Evolutionary conservation across 2,329 filamentous ascomycete genomes (phyloP), one percentile per base, ranked within the genome.

Genomic region (Sordariomycetes sp.): DNA sequence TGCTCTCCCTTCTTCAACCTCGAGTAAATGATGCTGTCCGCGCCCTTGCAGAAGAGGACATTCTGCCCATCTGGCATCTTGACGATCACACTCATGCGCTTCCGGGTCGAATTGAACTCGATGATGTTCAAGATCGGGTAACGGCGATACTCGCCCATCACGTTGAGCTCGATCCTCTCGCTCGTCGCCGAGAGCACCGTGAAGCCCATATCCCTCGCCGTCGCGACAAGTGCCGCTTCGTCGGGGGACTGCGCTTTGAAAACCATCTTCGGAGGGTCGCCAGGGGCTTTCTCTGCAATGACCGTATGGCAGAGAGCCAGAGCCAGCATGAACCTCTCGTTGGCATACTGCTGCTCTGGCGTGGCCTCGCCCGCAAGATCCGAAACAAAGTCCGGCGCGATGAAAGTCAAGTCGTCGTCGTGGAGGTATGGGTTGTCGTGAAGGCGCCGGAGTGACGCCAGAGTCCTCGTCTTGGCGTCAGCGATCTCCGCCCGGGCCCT

Each of bases 231-330:
- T 13, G 94, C 94, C 57, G 94, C 90, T 71, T 99, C 94, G 66
- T 99, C 94, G 1, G 94, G 94, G 48, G 91, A 97, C 67, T 99
- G 94, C 0, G 94, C 94, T 73, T 95, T 97, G 79, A 96, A 99
- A 32, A 91, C 81, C 65, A 99, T 94, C 69, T 80, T 88, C 0
- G 94, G 92, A 34, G 86, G 87, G 63, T 97, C 89, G n/a, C 91
- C 92, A 0, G 91, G 90, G 1, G 85, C 84, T 61, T 85, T 85
- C 68, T 99, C 94, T 0, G 92, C 87, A 60, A 99, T 92, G 60
- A 99, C 94, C 0, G 90, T 95, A 68, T 99, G 94, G 65, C 94
- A 99, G n/a, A 99, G 80, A 20, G 94, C 90, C 59, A 99, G 77
- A 10, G 88, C 89, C 56, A 97, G 78, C 92, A 99, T 97, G 67